Evolutionary conservation across 441 rosid genomes (phyloP).

Genomic region (Aquilaria agallochum): DNA sequence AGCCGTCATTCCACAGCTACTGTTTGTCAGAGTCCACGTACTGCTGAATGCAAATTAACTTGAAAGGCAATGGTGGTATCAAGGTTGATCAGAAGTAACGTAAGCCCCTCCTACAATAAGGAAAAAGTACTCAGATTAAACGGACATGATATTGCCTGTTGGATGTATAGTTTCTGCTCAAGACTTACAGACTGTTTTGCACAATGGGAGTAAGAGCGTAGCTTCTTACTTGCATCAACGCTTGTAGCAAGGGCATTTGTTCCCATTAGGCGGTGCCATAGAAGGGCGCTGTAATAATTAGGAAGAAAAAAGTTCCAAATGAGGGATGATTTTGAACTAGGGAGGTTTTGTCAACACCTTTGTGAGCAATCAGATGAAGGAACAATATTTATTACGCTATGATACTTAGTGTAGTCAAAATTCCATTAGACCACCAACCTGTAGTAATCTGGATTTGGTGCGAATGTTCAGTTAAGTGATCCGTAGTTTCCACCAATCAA

Average conservation of each 20-base stretch:
- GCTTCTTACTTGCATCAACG: slow-evolving; percentile 61
- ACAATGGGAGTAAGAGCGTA: slow-evolving; percentile 77
- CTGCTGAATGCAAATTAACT: slow-evolving; percentile 39
- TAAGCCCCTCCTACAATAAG: slow-evolving; percentile 66
- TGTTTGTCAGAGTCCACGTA: slow-evolving; percentile 19
- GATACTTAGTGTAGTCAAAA: too few species aligned
- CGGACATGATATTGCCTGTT: background rate
- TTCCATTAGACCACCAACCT: slow-evolving; percentile 33
- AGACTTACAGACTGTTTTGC: slow-evolving; percentile 69
- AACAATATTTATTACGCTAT: too few species aligned
- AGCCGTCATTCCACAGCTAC: slow-evolving; percentile 13
- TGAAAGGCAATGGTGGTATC: slow-evolving; percentile 49
- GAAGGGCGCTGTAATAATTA: slow-evolving; percentile 61
- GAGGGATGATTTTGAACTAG: too few species aligned
- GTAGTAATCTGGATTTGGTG: slow-evolving; percentile 95
- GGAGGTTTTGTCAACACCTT: too few species aligned
- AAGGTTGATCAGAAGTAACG: slow-evolving; percentile 69
- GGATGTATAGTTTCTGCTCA: background rate
- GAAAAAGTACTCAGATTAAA: slow-evolving; percentile 15
- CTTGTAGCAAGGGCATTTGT: slow-evolving; percentile 54
- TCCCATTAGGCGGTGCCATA: slow-evolving; percentile 89
- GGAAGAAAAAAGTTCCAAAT: slow-evolving; percentile 15
- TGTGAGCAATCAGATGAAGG: too few species aligned
- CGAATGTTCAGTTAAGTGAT: slow-evolving; percentile 63
- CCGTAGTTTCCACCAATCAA: slow-evolving; percentile 94